Evolutionary conservation across 345 rosid species (phyloP).

Genomic region (Euphorbia peplus): DNA sequence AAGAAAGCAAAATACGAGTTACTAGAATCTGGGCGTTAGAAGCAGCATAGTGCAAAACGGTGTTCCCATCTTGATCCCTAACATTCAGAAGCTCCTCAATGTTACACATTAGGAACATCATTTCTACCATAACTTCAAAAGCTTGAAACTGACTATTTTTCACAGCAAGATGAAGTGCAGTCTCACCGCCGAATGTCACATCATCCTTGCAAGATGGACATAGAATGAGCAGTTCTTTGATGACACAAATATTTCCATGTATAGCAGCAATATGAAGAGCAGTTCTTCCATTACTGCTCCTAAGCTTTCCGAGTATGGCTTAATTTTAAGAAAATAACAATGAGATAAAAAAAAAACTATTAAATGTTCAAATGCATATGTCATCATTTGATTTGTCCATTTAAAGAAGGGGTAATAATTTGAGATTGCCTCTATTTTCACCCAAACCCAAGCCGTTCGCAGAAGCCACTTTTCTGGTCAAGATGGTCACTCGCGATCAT

Average conservation of each 20-base stretch:
- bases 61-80: slow-evolving; percentile 6
- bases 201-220: not conserved
- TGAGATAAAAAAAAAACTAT: too few species aligned
- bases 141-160: slow-evolving; percentile 2
- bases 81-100: not conserved
- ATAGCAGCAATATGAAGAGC: slow-evolving; percentile 9
- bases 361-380: too few species aligned
- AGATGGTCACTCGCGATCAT: too few species aligned
- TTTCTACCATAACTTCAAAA: not conserved
- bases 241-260: not conserved
- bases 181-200: not conserved
- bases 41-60: slow-evolving; percentile 2
- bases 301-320: slow-evolving; percentile 2
- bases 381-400: too few species aligned
- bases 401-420: too few species aligned
- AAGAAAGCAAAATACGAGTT: not conserved
- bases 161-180: slow-evolving; percentile 9
- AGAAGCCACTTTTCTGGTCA: too few species aligned
- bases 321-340: too few species aligned
- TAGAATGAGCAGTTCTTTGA: not conserved
- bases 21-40: not conserved
- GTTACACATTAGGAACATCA: not conserved
- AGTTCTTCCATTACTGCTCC: slow-evolving; percentile 2
- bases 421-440: too few species aligned
- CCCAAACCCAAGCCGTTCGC: too few species aligned